A percentile compares a stretch with the other conserved stretches of the same genome.
These are phyloP conservation scores for Ceratocystis albifundus DNA, from an alignment of 2,329 filamentous ascomycete genomes.

Conservation along the genomic window DNA sequence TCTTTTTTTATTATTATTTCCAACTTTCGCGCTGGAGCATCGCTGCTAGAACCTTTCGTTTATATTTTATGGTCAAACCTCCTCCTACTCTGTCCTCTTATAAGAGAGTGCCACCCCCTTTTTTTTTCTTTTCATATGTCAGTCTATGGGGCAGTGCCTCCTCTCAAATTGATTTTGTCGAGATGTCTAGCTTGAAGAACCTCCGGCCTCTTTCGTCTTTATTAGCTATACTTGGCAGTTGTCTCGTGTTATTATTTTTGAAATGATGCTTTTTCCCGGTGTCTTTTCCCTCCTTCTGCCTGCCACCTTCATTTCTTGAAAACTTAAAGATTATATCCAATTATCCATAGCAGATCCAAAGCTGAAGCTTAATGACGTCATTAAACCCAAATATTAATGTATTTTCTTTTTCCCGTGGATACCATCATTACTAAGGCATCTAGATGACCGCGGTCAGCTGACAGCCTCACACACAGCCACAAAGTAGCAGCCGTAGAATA, in stretches of 20 bases:
- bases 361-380: neutral
- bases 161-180: neutral
- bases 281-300: conserved; percentile 11
- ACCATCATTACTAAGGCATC: too few species aligned
- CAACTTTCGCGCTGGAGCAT: neutral
- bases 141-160: neutral
- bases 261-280: conserved; percentile 11
- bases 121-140: conserved; percentile 1
- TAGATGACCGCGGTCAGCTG: neutral
- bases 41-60: neutral
- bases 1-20: neutral
- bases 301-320: conserved; percentile 4
- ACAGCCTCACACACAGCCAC: neutral
- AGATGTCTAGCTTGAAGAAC: neutral
- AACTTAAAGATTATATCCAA: neutral
- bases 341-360: conserved; percentile 1
- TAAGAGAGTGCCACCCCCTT: neutral
- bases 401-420: neutral
- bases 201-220: neutral
- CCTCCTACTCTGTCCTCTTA: neutral
- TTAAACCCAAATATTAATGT: too few species aligned
- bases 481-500: neutral
- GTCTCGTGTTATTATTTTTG: neutral
- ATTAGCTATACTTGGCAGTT: neutral
- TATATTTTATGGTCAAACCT: neutral